phyloP scores from a whole-genome alignment of 441 rosid genomes.

The Hura crepitans region DNA sequence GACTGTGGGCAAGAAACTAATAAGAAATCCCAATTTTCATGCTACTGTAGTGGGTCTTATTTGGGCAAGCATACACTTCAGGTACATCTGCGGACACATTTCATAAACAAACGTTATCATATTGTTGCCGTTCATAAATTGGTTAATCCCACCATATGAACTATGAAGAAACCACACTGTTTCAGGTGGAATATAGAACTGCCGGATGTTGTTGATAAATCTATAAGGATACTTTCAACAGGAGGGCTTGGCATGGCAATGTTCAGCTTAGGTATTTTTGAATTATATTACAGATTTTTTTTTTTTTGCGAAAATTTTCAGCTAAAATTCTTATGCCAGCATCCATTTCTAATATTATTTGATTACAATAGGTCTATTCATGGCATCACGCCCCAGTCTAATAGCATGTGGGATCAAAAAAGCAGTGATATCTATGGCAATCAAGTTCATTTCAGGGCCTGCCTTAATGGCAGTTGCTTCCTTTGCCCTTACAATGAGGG shows the following conservation, averaged over 20 bases:
- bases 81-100: slow-evolving; percentile 32
- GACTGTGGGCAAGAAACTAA: slow-evolving; percentile 65
- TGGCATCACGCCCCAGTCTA: slow-evolving; percentile 63
- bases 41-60: slow-evolving; percentile 64
- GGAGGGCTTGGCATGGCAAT: slow-evolving; percentile 98
- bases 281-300: neutral
- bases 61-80: slow-evolving; percentile 79
- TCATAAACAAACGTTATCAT: neutral
- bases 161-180: neutral
- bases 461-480: slow-evolving; percentile 68
- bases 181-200: slow-evolving; percentile 61
- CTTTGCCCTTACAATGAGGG: slow-evolving; percentile 43
- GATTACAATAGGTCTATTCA: slow-evolving; percentile 61
- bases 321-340: neutral
- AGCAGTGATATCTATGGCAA: slow-evolving; percentile 47
- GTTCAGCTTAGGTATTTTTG: slow-evolving; percentile 85
- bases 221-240: slow-evolving; percentile 55
- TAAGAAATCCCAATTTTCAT: slow-evolving; percentile 76
- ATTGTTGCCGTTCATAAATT: neutral
- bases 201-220: slow-evolving; percentile 65
- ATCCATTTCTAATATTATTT: neutral
- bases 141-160: neutral
- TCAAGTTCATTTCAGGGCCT: slow-evolving; percentile 67
- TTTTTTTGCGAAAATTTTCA: neutral
- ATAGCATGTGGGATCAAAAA: slow-evolving; percentile 66